Base-by-base conservation (phyloP, 768 basidiomycete species). In the Tylopilus sp. region DNA sequence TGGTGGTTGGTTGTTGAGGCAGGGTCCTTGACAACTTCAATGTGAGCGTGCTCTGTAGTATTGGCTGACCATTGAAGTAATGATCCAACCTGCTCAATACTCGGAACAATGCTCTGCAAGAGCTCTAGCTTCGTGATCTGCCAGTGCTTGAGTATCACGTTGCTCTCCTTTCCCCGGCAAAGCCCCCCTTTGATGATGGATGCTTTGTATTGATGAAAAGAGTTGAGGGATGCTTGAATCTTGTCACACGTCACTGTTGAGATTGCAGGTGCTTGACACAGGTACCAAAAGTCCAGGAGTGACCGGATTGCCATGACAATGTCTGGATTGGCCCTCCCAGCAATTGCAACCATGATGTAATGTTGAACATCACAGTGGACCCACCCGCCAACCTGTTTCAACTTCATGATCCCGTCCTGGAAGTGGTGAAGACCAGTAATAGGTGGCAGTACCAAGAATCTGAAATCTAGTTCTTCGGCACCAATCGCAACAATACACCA, bases 331-430 rank as follows among this genome's bases (percentile, higher is more conserved):
- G n/a, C n/a, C n/a, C n/a, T n/a, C n/a, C 68, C 71, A 41, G 71
- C 68, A 34, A 77, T 69, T 11, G 72, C 54, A 9, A 60, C 40
- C 8, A 79, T 41, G 6, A 78, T 50, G 40, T 70, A 70, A 6
- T 57, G 51, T 53, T 77, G 67, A 2, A 76, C 59, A 28, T 78
- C 68, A 1, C 70, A 43, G 46, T 77, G 72, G 26, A 72, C 71
- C 10, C 66, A 34, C 1, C 76, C 72, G 21, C 72, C 72, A 1
- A 74, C 71, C 53, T 78, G 76, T 43, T 76, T 77, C 14, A 78
- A 49, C 12, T 60, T 56, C 5, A 69, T 74, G n/a, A 78, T 71
- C 0, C 76, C 73, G 7, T 71, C 61, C 11, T 57, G 53, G 47
- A 76, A 78, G 34, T 75, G 74, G 28, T 65, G 59, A 55, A 67